phyloP scores from a whole-genome alignment of 768 basidiomycete genomes.

The Jaapia argillacea region DNA sequence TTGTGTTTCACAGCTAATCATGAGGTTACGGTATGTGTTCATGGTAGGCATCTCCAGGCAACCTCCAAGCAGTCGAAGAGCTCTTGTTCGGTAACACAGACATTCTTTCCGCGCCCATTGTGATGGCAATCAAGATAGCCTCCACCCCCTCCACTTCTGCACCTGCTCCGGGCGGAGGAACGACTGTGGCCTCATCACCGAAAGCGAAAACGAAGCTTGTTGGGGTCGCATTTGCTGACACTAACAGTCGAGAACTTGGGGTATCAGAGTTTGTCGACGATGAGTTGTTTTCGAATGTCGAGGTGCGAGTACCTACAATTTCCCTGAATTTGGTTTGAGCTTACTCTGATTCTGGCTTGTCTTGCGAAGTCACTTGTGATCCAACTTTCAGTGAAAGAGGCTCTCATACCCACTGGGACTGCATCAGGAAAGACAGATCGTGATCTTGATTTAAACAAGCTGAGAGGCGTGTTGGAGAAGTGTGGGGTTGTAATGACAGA shows the following conservation, averaged over 20 bases:
- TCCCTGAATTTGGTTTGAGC: background rate
- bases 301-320: slow-evolving; percentile 38
- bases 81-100: slow-evolving; percentile 72
- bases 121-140: slow-evolving; percentile 79
- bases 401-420: slow-evolving; percentile 72
- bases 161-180: no score
- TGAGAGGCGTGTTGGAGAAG: slow-evolving; percentile 78
- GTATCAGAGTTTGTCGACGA: slow-evolving; percentile 91
- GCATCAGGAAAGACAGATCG: slow-evolving; percentile 62
- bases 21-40: background rate
- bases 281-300: slow-evolving; percentile 90
- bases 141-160: slow-evolving; percentile 27
- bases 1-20: no score
- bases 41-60: slow-evolving; percentile 60
- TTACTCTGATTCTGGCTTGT: slow-evolving; percentile 1
- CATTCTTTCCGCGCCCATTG: slow-evolving; percentile 74
- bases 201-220: slow-evolving; percentile 63
- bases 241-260: slow-evolving; percentile 75
- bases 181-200: slow-evolving; percentile 22
- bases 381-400: slow-evolving; percentile 96
- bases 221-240: slow-evolving; percentile 89
- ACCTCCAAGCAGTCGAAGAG: slow-evolving; percentile 44
- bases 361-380: slow-evolving; percentile 74
- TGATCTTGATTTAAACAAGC: slow-evolving; percentile 82
- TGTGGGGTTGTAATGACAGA: slow-evolving; percentile 89